Percentiles rank a stretch among this genome's conserved stretches.
Evolutionary conservation across 192 early-diverging fungal genomes (phyloP).

Genomic region (Backusella parvicylindrica): DNA sequence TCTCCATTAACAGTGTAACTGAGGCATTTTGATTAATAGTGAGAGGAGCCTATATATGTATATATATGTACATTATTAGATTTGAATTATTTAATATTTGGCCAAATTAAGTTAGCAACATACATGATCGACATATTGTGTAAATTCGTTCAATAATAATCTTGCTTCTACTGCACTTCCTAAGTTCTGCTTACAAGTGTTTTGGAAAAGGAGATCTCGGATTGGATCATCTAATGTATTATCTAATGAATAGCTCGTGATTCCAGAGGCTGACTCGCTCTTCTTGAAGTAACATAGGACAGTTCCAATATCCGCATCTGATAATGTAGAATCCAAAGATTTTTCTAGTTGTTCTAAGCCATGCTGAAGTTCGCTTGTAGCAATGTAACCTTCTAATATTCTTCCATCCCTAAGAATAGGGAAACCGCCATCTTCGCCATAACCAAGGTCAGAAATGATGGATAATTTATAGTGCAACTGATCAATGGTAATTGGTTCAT

Average conservation of each 20-base stretch:
- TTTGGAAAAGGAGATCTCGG: background rate
- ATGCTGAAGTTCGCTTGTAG: conserved; percentile 74
- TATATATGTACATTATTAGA: background rate
- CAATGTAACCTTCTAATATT: conserved; percentile 76
- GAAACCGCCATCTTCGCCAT: conserved; percentile 71
- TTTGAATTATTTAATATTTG: background rate
- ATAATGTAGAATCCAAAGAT: background rate
- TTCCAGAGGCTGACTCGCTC: background rate
- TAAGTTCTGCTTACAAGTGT: background rate
- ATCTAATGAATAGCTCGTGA: background rate
- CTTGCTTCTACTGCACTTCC: background rate
- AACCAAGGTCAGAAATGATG: conserved; percentile 48
- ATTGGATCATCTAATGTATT: background rate
- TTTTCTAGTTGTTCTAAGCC: conserved; percentile 47
- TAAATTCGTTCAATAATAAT: conserved; percentile 23
- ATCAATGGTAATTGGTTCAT: conserved; percentile 54
- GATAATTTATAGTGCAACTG: conserved; percentile 52
- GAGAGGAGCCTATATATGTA: conserved; percentile 79
- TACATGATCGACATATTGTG: conserved; percentile 35
- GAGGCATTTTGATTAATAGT: conserved; percentile 68
- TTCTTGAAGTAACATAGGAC: background rate
- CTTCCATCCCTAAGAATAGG: conserved; percentile 55
- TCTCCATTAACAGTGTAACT: conserved; percentile 77
- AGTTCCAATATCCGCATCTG: background rate
- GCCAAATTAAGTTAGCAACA: background rate